Conservation (phyloP, 805 yeast genomes). For the Candida sphagnicola region DNA sequence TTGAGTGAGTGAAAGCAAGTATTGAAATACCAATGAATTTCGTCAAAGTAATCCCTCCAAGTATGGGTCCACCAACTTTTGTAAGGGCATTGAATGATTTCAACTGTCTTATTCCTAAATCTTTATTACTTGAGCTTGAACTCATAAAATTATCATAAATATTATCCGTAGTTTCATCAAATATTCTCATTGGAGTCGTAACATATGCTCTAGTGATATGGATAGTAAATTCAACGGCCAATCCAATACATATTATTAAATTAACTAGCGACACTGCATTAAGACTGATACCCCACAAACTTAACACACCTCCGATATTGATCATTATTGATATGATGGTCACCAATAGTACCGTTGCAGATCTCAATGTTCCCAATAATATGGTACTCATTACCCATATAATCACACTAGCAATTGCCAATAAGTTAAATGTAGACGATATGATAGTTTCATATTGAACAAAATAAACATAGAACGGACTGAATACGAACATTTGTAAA, state of each 20-base stretch:
- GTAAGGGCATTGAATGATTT: conserved; percentile 58
- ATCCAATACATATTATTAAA: conserved; percentile 85
- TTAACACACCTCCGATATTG: conserved; percentile 79
- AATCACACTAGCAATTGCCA: conserved; percentile 48
- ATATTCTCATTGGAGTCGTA: conserved; percentile 31
- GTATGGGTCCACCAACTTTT: conserved; percentile 84
- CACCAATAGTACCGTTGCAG: conserved; percentile 52
- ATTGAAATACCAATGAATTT: conserved; percentile 85
- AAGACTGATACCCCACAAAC: conserved; percentile 66
- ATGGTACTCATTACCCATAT: conserved; percentile 52
- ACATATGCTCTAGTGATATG: conserved; percentile 82
- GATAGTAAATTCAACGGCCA: conserved; percentile 89
- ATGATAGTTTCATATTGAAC: conserved; percentile 78
- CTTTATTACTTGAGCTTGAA: conserved; percentile 1
- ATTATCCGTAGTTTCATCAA: conserved; percentile 12
- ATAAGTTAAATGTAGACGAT: conserved; percentile 49
- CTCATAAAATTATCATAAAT: conserved; percentile 14
- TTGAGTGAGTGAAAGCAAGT: conserved; percentile 80
- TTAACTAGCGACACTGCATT: conserved; percentile 91
- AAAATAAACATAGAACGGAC: conserved; percentile 89
- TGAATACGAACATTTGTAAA: conserved; percentile 76
- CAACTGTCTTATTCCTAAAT: conserved; percentile 7
- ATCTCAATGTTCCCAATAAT: conserved; percentile 62
- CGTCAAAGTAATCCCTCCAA: conserved; percentile 87
- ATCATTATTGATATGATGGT: conserved; percentile 64